Evolutionary conservation across 768 basidiomycete genomes (phyloP).

Genomic region (Tremella fuciformis): DNA sequence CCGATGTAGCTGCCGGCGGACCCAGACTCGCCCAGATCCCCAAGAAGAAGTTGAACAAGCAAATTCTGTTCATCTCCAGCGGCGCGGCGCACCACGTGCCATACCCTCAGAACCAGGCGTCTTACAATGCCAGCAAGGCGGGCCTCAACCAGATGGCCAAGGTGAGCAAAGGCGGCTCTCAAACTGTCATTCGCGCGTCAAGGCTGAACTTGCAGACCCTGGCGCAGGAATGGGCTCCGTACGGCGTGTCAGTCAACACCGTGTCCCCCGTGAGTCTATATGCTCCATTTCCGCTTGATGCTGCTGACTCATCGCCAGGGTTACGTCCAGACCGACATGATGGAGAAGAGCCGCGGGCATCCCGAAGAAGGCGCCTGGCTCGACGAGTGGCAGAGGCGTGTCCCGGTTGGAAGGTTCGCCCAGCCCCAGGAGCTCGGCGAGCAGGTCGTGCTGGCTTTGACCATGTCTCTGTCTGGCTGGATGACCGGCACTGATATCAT

Average conservation of each 20-base stretch:
- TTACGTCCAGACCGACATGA: conserved; percentile 51
- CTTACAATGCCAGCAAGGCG: conserved; percentile 48
- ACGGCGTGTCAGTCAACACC: conserved; percentile 46
- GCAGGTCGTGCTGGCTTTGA: no score
- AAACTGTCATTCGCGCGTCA: no score
- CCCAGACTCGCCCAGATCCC: conserved; percentile 1
- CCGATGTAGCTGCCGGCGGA: no score
- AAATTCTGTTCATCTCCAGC: conserved; percentile 47
- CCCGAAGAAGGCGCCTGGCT: conserved; percentile 25
- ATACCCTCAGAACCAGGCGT: conserved; percentile 48
- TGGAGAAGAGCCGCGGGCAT: conserved; percentile 22
- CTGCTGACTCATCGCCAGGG: no score
- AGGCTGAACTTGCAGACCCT: conserved; percentile 20
- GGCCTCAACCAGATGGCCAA: conserved; percentile 46
- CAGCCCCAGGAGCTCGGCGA: conserved; percentile 7
- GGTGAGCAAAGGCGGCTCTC: conserved; percentile 19
- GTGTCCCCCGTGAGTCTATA: conserved; percentile 32
- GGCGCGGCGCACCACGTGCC: conserved; percentile 47
- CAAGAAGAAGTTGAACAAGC: conserved; percentile 37
- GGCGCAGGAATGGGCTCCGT: conserved; percentile 49
- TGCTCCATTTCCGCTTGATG: no score
- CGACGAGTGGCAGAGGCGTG: conserved; percentile 39
- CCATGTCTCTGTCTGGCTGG: no score
- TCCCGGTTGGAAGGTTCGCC: conserved; percentile 28
- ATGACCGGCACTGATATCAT: conserved; percentile 51